Evolutionary conservation across 2,329 filamentous ascomycete species (phyloP).

Genomic region (Verruconis gallopava): DNA sequence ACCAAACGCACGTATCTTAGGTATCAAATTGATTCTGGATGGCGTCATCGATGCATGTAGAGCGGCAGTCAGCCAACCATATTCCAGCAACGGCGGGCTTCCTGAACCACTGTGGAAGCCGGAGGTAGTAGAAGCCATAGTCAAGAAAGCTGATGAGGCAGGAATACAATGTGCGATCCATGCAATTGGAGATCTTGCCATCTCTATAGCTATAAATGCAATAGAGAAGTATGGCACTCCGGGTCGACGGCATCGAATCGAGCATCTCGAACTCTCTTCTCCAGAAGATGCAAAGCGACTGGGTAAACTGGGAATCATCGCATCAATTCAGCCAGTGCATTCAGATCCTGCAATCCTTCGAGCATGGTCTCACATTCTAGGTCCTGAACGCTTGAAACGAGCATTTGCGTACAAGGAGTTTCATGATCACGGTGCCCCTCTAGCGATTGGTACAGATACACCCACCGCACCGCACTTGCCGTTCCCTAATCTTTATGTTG

Average conservation of each 20-base stretch:
- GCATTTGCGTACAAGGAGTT: constrained; percentile 54
- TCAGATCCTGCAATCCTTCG: constrained; percentile 57
- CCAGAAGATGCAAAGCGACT: constrained; percentile 43
- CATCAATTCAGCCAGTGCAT: constrained; percentile 87
- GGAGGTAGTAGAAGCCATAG: constrained; percentile 39
- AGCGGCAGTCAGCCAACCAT: constrained; percentile 46
- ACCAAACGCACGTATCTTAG: constrained; percentile 40
- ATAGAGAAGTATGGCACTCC: constrained; percentile 31
- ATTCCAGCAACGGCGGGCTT: constrained; percentile 33
- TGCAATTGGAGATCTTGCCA: constrained; percentile 50
- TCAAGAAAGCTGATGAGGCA: constrained; percentile 39
- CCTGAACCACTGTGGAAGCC: constrained; percentile 43
- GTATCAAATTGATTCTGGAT: constrained; percentile 53
- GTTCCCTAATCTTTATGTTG: constrained; percentile 45
- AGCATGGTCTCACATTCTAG: constrained; percentile 48
- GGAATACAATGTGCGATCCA: constrained; percentile 51
- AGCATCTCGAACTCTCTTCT: constrained; percentile 49
- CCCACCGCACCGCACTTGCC: constrained; percentile 45
- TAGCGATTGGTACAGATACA: constrained; percentile 47
- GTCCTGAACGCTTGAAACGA: constrained; percentile 38
- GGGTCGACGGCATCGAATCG: constrained; percentile 45
- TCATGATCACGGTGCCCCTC: constrained; percentile 33
- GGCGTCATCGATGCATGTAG: constrained; percentile 55
- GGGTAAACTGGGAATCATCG: constrained; percentile 53
- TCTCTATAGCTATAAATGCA: constrained; percentile 44